phyloP scores from a whole-genome alignment of 768 basidiomycete species.

The Ramaria sp. region DNA sequence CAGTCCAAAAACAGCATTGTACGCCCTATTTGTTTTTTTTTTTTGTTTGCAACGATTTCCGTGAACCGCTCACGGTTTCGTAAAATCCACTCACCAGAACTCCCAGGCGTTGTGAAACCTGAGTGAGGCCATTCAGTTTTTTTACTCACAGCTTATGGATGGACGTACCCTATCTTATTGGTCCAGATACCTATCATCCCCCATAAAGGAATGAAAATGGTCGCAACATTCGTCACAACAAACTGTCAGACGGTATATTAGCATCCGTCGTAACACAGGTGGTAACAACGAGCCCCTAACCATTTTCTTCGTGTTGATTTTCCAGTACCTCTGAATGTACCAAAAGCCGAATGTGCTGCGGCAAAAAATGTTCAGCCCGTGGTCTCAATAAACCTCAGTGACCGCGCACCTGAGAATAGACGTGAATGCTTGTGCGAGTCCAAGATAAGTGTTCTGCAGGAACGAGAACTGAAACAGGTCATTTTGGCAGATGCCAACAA shows the following conservation, averaged over 20 bases:
- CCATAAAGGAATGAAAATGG: constrained; percentile 74
- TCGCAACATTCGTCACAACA: constrained; percentile 62
- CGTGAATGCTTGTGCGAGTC: constrained; percentile 63
- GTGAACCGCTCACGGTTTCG: constrained; percentile 11
- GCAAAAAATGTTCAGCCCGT: neutral
- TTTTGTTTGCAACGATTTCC: neutral
- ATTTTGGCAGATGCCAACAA: constrained; percentile 70
- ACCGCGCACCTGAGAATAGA: constrained; percentile 33
- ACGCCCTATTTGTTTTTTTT: constrained; percentile 38
- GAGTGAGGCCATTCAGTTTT: neutral
- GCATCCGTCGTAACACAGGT: neutral
- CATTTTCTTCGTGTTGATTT: constrained; percentile 75
- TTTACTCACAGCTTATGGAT: neutral
- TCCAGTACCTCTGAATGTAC: constrained; percentile 74
- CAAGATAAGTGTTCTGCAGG: constrained; percentile 69
- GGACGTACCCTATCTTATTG: constrained; percentile 48
- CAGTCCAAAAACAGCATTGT: constrained; percentile 69
- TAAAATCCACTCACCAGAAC: constrained; percentile 48
- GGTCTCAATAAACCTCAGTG: neutral
- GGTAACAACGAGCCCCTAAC: constrained; percentile 23
- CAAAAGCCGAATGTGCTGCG: constrained; percentile 63
- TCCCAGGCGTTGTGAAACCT: constrained; percentile 80
- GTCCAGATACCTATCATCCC: constrained; percentile 85
- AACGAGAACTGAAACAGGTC: constrained; percentile 75
- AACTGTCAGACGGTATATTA: constrained; percentile 33